Percentiles rank a stretch among this genome's conserved stretches.
These are phyloP conservation scores for Neurospora sp. DNA, from an alignment of 495 filamentous ascomycete species.

Conservation along the genomic window DNA sequence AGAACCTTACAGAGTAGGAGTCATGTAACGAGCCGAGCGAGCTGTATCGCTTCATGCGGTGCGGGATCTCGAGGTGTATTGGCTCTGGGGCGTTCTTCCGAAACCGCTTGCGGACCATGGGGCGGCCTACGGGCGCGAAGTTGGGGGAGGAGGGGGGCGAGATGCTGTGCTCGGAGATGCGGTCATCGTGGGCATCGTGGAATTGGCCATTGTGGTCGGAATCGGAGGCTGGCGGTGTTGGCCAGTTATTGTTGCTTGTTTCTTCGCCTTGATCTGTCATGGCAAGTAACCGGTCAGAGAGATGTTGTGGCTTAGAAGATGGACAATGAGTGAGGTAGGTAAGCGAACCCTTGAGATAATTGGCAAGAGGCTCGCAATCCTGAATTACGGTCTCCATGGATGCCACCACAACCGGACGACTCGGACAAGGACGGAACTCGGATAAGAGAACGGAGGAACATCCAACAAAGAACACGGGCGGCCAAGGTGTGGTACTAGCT, in stretches of 20 bases:
- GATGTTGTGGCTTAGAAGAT: constrained; percentile 1
- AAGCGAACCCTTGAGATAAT: constrained; percentile 79
- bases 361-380: constrained; percentile 83
- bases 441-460: background rate
- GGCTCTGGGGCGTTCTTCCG: constrained; percentile 54
- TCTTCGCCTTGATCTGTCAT: constrained; percentile 32
- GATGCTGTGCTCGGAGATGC: constrained; percentile 24
- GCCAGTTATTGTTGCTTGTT: constrained; percentile 28
- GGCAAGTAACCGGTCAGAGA: constrained; percentile 2
- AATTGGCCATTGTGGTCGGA: constrained; percentile 21
- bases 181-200: background rate
- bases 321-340: background rate
- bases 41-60: constrained; percentile 14
- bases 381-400: constrained; percentile 87
- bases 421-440: background rate
- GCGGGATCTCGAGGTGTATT: constrained; percentile 47
- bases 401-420: constrained; percentile 12
- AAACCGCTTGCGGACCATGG: constrained; percentile 56
- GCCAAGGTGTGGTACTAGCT: constrained; percentile 13
- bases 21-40: constrained; percentile 33
- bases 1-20: constrained; percentile 16
- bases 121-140: constrained; percentile 68
- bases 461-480: background rate
- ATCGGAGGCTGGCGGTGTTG: constrained; percentile 25
- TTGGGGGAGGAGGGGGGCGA: constrained; percentile 39